Conservation (phyloP, 2,329 filamentous ascomycete genomes). For the Talaromyces islandicus region DNA sequence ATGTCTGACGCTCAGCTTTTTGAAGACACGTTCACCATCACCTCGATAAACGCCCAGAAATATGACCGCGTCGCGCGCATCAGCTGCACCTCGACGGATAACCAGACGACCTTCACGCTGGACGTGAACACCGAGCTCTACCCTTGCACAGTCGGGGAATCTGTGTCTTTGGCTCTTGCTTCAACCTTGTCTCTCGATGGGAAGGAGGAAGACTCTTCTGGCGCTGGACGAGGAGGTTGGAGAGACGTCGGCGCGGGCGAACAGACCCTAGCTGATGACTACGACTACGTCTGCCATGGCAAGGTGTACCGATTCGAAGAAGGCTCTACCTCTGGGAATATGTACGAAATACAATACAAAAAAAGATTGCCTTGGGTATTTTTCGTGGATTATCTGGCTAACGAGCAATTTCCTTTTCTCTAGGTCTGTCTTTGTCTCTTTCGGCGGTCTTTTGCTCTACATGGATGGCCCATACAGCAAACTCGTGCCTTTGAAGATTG, state of each 20-base stretch:
- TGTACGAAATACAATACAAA: slow-evolving; percentile 54
- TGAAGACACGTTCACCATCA: slow-evolving; percentile 85
- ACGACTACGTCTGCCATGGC: slow-evolving; percentile 47
- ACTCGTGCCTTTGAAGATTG: slow-evolving; percentile 82
- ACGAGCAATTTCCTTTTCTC: slow-evolving; percentile 12
- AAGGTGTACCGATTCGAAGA: slow-evolving; percentile 50
- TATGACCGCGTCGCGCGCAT: slow-evolving; percentile 94
- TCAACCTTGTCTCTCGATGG: slow-evolving; percentile 84
- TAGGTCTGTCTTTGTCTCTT: slow-evolving; percentile 91
- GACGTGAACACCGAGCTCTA: slow-evolving; percentile 95
- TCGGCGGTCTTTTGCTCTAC: slow-evolving; percentile 84
- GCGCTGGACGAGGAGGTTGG: slow-evolving; percentile 62
- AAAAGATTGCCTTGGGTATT: no score
- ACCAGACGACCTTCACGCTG: slow-evolving; percentile 69
- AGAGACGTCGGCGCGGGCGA: slow-evolving; percentile 59
- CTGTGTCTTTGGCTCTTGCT: slow-evolving; percentile 73
- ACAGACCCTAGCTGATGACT: slow-evolving; percentile 49
- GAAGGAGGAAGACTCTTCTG: slow-evolving; percentile 65
- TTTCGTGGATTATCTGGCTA: slow-evolving; percentile 14
- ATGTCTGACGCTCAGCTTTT: slow-evolving; percentile 88
- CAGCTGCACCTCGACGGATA: slow-evolving; percentile 68
- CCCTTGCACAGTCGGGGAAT: slow-evolving; percentile 67
- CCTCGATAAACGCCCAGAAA: slow-evolving; percentile 71
- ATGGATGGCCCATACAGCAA: slow-evolving; percentile 95
- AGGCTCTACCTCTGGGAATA: slow-evolving; percentile 64